Percentiles rank a stretch among this genome's conserved stretches.
phyloP scores from a whole-genome alignment of 2,329 filamentous ascomycete species.

The Coniochaeta ligniaria region DNA sequence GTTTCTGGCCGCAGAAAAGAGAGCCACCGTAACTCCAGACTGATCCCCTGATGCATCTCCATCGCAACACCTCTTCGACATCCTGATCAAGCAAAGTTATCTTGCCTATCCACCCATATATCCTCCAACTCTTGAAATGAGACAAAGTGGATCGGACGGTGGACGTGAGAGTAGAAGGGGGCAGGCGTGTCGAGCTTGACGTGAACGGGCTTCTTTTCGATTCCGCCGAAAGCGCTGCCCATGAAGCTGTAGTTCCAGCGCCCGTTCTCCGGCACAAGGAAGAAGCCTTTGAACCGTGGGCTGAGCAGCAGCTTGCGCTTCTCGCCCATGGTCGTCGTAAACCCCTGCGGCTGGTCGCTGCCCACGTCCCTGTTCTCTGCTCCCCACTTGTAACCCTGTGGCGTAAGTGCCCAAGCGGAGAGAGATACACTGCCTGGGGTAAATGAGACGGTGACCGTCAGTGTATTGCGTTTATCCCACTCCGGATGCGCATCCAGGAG shows the following conservation, averaged over 20 bases:
- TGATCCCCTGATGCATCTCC: not conserved
- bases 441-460: constrained; percentile 93
- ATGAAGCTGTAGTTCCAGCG: constrained; percentile 99
- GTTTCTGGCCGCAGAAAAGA: not conserved
- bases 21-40: not conserved
- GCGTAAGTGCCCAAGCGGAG: constrained; percentile 87
- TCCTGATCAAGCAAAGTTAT: constrained; percentile 74
- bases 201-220: constrained; percentile 86
- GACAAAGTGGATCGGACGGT: constrained; percentile 91
- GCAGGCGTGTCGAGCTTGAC: constrained; percentile 91
- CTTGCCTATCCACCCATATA: constrained; percentile 85
- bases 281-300: constrained; percentile 91
- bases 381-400: constrained; percentile 92
- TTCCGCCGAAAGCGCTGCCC: constrained; percentile 76
- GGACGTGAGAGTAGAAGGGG: constrained; percentile 86
- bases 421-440: constrained; percentile 94
- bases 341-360: constrained; percentile 90
- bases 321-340: constrained; percentile 85
- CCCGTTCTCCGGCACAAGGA: constrained; percentile 84
- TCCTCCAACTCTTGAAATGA: constrained; percentile 97
- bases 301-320: constrained; percentile 92
- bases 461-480: constrained; percentile 82
- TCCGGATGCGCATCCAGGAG: constrained; percentile 74
- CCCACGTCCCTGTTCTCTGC: constrained; percentile 89
- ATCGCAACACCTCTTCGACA: not conserved